Evolutionary conservation across 2,329 filamentous ascomycete genomes (phyloP).

Genomic region (Monosporascus ibericus): DNA sequence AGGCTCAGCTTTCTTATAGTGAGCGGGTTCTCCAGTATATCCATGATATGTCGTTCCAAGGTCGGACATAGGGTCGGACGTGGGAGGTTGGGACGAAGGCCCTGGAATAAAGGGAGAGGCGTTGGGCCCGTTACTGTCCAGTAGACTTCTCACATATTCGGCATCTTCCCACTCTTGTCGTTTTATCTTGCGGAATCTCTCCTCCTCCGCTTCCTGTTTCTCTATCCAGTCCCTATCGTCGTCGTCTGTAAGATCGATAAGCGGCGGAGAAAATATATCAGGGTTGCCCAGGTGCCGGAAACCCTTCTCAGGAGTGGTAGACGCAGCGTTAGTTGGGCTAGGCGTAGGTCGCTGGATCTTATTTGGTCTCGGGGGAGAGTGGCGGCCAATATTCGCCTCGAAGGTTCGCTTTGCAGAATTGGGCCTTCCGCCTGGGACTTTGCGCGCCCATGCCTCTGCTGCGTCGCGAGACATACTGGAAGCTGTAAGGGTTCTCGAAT

Average conservation of each 20-base stretch:
- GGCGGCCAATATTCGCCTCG: conserved; percentile 14
- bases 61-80: conserved; percentile 10
- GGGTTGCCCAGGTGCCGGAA: neutral
- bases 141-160: conserved; percentile 14
- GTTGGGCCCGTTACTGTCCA: conserved; percentile 5
- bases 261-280: conserved; percentile 10
- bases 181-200: conserved; percentile 30
- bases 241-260: conserved; percentile 38
- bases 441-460: neutral
- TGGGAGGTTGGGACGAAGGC: neutral
- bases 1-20: neutral
- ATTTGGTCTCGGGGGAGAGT: conserved; percentile 2
- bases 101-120: neutral
- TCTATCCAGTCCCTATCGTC: conserved; percentile 18
- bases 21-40: neutral
- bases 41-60: neutral
- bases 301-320: conserved; percentile 2
- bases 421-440: neutral
- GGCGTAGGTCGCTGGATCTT: conserved; percentile 30
- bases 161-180: conserved; percentile 28
- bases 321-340: conserved; percentile 5
- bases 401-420: conserved; percentile 21
- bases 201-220: conserved; percentile 27
- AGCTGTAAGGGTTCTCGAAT: neutral
- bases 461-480: neutral